Conservation (phyloP, 495 filamentous ascomycete species). For the Apodospora peruviana region DNA sequence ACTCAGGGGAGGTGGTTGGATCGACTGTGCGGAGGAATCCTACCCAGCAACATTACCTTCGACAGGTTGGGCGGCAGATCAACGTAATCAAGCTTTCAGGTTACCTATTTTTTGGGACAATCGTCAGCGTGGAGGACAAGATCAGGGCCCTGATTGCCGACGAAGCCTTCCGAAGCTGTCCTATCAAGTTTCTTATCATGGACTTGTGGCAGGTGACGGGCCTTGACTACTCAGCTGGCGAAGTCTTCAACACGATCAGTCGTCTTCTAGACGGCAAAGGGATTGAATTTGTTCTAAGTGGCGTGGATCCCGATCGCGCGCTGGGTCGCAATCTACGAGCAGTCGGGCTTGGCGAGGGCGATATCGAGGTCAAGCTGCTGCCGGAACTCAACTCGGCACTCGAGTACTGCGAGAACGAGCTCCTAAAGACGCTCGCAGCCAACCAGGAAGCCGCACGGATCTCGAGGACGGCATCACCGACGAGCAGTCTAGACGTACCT, state of each 20-base stretch:
- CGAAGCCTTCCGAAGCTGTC: constrained; percentile 65
- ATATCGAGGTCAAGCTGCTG: constrained; percentile 67
- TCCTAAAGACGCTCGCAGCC: constrained; percentile 77
- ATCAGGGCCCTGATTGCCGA: constrained; percentile 77
- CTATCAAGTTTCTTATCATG: constrained; percentile 85
- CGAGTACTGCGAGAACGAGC: constrained; percentile 92
- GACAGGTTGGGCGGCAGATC: constrained; percentile 79
- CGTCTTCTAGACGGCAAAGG: constrained; percentile 66
- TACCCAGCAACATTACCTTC: constrained; percentile 79
- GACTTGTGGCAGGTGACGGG: constrained; percentile 87
- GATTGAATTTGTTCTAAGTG: constrained; percentile 75
- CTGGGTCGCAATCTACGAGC: constrained; percentile 72
- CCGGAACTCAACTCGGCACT: constrained; percentile 88
- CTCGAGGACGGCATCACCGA: constrained; percentile 30
- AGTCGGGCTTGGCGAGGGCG: constrained; percentile 68
- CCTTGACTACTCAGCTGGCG: constrained; percentile 90
- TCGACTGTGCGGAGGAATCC: constrained; percentile 90
- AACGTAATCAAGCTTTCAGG: constrained; percentile 85
- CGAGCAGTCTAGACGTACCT: constrained; percentile 51
- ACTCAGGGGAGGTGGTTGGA: constrained; percentile 77
- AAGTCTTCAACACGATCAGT: constrained; percentile 88
- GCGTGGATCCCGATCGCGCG: constrained; percentile 64
- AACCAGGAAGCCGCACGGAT: constrained; percentile 39
- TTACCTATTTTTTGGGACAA: constrained; percentile 94
- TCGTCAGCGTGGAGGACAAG: constrained; percentile 85